Base-by-base conservation (phyloP, 192 early-diverging fungal genomes). In the Entomortierella parvispora region DNA sequence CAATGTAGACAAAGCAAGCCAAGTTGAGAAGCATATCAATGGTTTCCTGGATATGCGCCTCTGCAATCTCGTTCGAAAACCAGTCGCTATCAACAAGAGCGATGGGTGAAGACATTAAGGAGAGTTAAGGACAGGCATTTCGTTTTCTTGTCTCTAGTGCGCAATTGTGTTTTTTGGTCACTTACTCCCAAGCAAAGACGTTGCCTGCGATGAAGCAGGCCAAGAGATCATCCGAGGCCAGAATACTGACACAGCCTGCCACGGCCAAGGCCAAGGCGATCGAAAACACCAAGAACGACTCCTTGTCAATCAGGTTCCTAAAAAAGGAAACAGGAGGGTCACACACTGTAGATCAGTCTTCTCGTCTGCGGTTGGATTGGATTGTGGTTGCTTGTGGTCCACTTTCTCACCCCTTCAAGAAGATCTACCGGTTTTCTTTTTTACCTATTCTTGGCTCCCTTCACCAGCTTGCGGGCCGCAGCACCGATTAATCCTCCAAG, bases 1-100 rank as follows among this genome's bases (percentile, higher is more conserved):
- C 94, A 72, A 95, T 90, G 64, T 91, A 98, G n/a, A 95, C 84
- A 77, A 98, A 98, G 48, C 93, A 93, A 5, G 92, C 79, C 69
- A 94, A 75, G 69, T 94, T 96, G 55, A 97, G 70, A 11, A 98
- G 69, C 46, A 86, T 84, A 74, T 96, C 95, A 25, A 98, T 82
- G 3, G 90, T 90, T 66, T 96, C 93, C 57, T 93, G 91, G n/a
- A 97, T 80, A 15, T 93, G 87, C 0, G 92, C 87, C 45, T 91
- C 90, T 46, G 89, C 74, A 5, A 90, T 89, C 55, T 95, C 91
- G 22, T 90, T 66, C 22, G 89, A 87, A 77, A 94, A 98, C 95
- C 95, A 98, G 53, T 90, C 91, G 57, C 81, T 82, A 63, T n/a
- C n/a, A n/a, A n/a, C n/a, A n/a, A n/a, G n/a, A n/a, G n/a, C n/a